phyloP scores from a whole-genome alignment of 2,329 filamentous ascomycete species.

The Stagonosporopsis vannaccii region DNA sequence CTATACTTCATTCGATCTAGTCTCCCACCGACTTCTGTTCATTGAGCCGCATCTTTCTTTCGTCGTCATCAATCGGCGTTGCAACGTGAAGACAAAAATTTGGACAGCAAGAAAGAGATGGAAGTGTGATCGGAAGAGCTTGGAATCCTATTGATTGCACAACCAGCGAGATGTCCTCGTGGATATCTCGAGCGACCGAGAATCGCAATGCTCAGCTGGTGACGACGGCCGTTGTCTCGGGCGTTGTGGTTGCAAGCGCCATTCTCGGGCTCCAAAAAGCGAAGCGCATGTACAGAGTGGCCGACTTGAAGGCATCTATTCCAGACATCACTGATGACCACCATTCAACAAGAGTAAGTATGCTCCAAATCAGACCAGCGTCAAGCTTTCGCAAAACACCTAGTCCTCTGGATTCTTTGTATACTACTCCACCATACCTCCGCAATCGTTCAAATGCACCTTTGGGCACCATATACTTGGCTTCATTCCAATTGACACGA shows the following conservation, averaged over 20 bases:
- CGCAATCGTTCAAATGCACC: not conserved
- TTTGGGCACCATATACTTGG: not conserved
- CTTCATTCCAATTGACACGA: slow-evolving; percentile 43
- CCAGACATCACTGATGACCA: slow-evolving; percentile 62
- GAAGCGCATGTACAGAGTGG: slow-evolving; percentile 61
- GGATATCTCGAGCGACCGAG: slow-evolving; percentile 53
- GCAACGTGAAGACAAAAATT: not conserved
- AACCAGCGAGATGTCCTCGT: slow-evolving; percentile 52
- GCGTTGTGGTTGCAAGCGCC: slow-evolving; percentile 57
- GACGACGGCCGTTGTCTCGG: slow-evolving; percentile 70
- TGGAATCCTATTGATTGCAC: not conserved
- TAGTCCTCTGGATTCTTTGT: not conserved
- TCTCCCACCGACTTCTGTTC: slow-evolving; percentile 16
- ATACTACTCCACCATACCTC: not conserved
- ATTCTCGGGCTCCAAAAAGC: slow-evolving; percentile 66
- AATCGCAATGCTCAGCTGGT: slow-evolving; percentile 68
- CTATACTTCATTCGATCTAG: slow-evolving; percentile 9
- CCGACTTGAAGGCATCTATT: slow-evolving; percentile 68
- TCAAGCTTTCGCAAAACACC: not conserved
- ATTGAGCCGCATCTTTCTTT: slow-evolving; percentile 11
- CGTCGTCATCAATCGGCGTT: slow-evolving; percentile 1
- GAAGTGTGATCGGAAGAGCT: not conserved
- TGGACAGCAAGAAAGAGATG: slow-evolving; percentile 1
- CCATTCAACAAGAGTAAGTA: slow-evolving; percentile 59
- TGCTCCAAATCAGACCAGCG: not conserved